These are phyloP conservation scores for Cyberlindnera galapagoensis DNA, from an alignment of 805 yeast species.

Conservation along the genomic window DNA sequence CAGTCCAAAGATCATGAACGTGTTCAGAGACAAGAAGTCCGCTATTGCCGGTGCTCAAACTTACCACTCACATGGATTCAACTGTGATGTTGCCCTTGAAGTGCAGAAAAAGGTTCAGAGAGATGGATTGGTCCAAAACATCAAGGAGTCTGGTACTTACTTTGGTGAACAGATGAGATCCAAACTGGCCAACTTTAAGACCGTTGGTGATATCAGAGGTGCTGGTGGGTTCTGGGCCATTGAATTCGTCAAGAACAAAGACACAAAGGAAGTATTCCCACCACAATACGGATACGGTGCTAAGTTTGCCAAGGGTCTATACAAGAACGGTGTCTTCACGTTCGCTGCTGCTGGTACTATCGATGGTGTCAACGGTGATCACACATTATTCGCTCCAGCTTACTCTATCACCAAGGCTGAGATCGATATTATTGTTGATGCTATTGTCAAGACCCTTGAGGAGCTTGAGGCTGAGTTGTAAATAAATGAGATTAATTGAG, in stretches of 20 bases:
- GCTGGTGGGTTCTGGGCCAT: conserved; percentile 49
- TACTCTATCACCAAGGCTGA: conserved; percentile 33
- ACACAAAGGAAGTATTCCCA: conserved; percentile 40
- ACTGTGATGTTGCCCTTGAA: conserved; percentile 40
- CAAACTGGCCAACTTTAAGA: conserved; percentile 24
- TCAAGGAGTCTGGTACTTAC: conserved; percentile 36
- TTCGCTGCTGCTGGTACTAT: conserved; percentile 36
- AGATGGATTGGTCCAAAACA: conserved; percentile 33
- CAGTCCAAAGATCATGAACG: conserved; percentile 31
- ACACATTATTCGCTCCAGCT: conserved; percentile 40
- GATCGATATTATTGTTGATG: conserved; percentile 29
- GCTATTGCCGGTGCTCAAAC: conserved; percentile 41
- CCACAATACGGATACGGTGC: conserved; percentile 24
- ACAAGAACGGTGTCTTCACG: conserved; percentile 34
- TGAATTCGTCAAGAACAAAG: conserved; percentile 42
- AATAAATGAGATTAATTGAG: no score
- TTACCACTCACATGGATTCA: conserved; percentile 40
- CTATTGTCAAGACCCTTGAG: conserved; percentile 17
- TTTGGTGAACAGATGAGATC: conserved; percentile 31
- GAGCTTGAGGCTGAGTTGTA: conserved; percentile 17
- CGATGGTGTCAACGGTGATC: conserved; percentile 38
- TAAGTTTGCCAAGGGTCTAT: conserved; percentile 29
- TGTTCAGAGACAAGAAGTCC: conserved; percentile 22
- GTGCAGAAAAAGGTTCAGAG: conserved; percentile 36
- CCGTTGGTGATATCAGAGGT: conserved; percentile 49